Conservation (phyloP, 768 basidiomycete species). For the Xerocomellus dryophilus region DNA sequence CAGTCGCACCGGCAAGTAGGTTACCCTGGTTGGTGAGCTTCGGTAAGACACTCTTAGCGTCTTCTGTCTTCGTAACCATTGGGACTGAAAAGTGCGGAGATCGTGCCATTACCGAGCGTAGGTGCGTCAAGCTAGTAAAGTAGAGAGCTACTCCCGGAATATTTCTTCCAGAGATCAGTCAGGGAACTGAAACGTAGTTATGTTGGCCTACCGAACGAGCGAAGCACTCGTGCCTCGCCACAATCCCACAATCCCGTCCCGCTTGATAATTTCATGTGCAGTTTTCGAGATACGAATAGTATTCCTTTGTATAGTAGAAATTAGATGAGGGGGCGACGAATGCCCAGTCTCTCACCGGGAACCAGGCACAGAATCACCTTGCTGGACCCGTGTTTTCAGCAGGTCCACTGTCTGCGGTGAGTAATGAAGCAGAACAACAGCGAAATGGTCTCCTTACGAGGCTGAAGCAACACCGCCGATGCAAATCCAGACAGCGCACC, state of each 20-base stretch:
- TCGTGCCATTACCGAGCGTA: conserved; percentile 72
- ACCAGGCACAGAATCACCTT: conserved; percentile 53
- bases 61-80: conserved; percentile 13
- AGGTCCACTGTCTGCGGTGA: conserved; percentile 62
- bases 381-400: conserved; percentile 89
- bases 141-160: conserved; percentile 92
- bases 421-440: not conserved
- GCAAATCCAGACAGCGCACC: conserved; percentile 79
- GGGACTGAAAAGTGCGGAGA: conserved; percentile 63
- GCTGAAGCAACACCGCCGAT: conserved; percentile 72
- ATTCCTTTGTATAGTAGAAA: conserved; percentile 25
- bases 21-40: conserved; percentile 76
- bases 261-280: conserved; percentile 53
- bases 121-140: conserved; percentile 80
- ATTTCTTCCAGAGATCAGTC: conserved; percentile 51
- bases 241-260: conserved; percentile 66
- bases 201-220: conserved; percentile 53
- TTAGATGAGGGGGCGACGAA: not conserved
- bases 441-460: conserved; percentile 46
- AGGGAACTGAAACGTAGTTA: not conserved
- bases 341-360: conserved; percentile 35
- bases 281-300: conserved; percentile 47
- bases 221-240: conserved; percentile 91
- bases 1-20: conserved; percentile 78
- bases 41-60: conserved; percentile 56